A percentile compares a stretch with the other conserved stretches of the same genome.
Conservation (phyloP, 208 protist genomes). For the Herpetomonas tarakana region DNA sequence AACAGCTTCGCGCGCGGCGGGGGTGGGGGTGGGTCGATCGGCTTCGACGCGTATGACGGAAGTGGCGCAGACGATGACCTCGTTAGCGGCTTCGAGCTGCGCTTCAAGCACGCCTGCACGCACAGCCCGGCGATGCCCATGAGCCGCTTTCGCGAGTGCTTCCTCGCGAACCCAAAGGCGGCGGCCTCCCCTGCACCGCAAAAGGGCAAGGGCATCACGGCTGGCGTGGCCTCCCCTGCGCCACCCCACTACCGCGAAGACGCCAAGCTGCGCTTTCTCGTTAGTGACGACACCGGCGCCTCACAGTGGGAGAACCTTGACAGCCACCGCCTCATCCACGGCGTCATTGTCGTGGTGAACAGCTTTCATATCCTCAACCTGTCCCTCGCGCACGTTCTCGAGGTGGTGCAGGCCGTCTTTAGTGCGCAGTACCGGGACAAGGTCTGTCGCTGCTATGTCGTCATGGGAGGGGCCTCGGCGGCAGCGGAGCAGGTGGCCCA, state of each 20-base stretch:
- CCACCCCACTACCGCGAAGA: background rate
- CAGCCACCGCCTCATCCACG: constrained; percentile 33
- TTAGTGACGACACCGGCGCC: constrained; percentile 42
- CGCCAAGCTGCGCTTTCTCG: constrained; percentile 28
- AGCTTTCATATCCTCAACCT: constrained; percentile 21
- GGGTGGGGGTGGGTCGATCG: background rate
- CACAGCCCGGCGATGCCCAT: background rate
- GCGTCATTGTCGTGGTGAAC: constrained; percentile 71
- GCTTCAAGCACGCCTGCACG: constrained; percentile 9
- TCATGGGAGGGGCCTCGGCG: constrained; percentile 28
- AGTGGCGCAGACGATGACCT: constrained; percentile 5
- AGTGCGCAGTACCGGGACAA: constrained; percentile 51
- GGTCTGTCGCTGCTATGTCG: constrained; percentile 72
- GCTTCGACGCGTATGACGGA: background rate
- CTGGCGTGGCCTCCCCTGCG: constrained; percentile 1
- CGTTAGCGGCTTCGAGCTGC: constrained; percentile 34
- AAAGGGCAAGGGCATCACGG: constrained; percentile 6
- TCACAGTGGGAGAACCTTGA: constrained; percentile 84
- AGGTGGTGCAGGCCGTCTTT: constrained; percentile 54
- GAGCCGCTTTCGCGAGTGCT: constrained; percentile 4
- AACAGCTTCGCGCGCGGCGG: constrained; percentile 1
- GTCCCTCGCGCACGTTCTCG: constrained; percentile 25
- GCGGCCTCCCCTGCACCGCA: constrained; percentile 17
- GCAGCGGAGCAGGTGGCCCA: constrained; percentile 3
- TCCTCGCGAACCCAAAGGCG: background rate